These are phyloP conservation scores for Prunus kanzakura DNA, from an alignment of 306 rosid genomes.

Conservation along the genomic window DNA sequence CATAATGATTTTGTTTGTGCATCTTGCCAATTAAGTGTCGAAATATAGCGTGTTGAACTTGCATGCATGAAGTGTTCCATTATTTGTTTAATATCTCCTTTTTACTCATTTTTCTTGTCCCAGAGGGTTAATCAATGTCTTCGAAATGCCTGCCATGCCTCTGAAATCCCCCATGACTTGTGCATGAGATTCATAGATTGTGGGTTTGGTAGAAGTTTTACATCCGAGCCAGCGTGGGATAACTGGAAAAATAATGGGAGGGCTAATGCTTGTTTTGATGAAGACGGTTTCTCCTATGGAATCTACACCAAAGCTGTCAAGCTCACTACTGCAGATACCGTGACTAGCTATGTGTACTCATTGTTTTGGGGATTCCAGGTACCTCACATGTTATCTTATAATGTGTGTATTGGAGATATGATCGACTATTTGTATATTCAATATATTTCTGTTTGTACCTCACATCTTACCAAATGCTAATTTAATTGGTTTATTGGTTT, in stretches of 20 bases:
- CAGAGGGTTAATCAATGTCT: constrained; percentile 87
- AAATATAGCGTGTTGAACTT: no score
- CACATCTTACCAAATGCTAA: neutral
- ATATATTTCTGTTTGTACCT: neutral
- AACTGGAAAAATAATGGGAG: constrained; percentile 23
- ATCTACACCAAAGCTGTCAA: constrained; percentile 49
- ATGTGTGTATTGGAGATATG: no score
- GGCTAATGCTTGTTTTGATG: constrained; percentile 37
- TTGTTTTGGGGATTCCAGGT: constrained; percentile 87
- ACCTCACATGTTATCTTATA: neutral
- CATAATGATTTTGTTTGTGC: no score
- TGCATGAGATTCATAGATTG: constrained; percentile 67
- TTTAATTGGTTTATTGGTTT: no score
- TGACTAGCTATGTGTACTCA: constrained; percentile 56
- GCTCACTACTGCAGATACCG: constrained; percentile 31
- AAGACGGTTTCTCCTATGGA: constrained; percentile 41
- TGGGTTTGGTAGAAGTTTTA: constrained; percentile 20
- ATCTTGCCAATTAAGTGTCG: no score
- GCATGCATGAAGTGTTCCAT: neutral
- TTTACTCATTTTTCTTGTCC: constrained; percentile 19
- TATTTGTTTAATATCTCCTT: neutral
- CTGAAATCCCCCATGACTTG: neutral
- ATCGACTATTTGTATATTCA: neutral
- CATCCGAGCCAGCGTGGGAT: neutral
- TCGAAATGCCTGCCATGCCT: constrained; percentile 42